phyloP scores from a whole-genome alignment of 2,329 filamentous ascomycete genomes.

The Cercospora sp. region DNA sequence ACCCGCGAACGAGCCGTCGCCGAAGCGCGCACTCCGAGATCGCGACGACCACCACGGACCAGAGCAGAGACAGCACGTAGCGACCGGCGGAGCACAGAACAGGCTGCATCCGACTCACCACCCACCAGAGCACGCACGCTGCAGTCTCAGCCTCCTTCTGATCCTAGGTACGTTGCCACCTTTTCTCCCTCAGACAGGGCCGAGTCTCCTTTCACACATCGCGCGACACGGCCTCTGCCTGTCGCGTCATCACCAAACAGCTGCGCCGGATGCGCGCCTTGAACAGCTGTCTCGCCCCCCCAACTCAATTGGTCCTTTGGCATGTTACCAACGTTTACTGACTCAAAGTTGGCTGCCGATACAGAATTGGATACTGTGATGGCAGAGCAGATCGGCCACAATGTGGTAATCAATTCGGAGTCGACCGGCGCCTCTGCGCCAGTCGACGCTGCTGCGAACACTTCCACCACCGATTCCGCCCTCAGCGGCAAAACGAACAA shows the following conservation, averaged over 20 bases:
- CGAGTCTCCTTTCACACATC: not conserved
- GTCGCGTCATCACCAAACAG: not conserved
- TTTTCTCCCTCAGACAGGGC: not conserved
- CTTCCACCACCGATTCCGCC: constrained; percentile 58
- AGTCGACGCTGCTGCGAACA: constrained; percentile 64
- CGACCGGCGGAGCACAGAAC: constrained; percentile 7
- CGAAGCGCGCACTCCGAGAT: constrained; percentile 13
- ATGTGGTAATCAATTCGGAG: constrained; percentile 72
- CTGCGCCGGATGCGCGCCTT: not conserved
- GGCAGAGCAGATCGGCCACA: constrained; percentile 69
- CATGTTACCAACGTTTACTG: constrained; percentile 20
- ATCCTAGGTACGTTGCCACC: constrained; percentile 22
- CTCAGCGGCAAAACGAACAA: constrained; percentile 44
- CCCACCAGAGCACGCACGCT: constrained; percentile 16
- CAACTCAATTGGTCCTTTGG: not conserved
- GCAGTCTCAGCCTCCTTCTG: constrained; percentile 23
- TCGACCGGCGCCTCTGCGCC: constrained; percentile 62
- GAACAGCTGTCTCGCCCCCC: not conserved
- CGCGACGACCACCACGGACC: constrained; percentile 13
- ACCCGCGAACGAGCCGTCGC: constrained; percentile 10
- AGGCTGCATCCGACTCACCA: constrained; percentile 18
- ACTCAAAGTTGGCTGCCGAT: constrained; percentile 18
- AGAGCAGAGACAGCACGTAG: not conserved
- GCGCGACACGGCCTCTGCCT: not conserved
- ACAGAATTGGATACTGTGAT: constrained; percentile 58